Conservation (phyloP, 257 asterid genomes). For the Plectranthus barbatus region DNA sequence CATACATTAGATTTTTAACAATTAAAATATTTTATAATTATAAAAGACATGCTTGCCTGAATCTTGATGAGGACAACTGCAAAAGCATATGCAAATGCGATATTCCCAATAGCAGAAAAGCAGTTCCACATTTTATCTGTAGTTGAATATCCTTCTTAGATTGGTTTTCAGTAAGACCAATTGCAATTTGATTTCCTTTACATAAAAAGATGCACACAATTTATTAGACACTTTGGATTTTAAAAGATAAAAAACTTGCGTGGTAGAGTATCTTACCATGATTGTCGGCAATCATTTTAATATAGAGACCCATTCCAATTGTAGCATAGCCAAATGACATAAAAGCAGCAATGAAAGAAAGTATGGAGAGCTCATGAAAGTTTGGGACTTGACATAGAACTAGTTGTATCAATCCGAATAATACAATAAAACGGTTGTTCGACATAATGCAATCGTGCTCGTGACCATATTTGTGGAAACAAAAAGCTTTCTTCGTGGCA, state of each 20-base stretch:
- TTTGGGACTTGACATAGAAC: slow-evolving; percentile 57
- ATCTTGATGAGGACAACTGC: slow-evolving; percentile 53
- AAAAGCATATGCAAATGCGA: slow-evolving; percentile 68
- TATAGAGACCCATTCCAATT: slow-evolving; percentile 51
- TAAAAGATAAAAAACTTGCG: no score
- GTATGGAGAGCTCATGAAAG: slow-evolving; percentile 46
- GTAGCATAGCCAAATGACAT: slow-evolving; percentile 70
- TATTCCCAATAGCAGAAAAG: slow-evolving; percentile 58
- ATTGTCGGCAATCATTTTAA: slow-evolving; percentile 25
- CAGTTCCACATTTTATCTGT: slow-evolving; percentile 58
- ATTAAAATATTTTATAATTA: no score
- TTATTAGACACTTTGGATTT: slow-evolving; percentile 25
- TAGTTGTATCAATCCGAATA: slow-evolving; percentile 41
- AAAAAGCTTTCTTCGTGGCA: slow-evolving; percentile 48
- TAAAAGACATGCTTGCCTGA: slow-evolving; percentile 22
- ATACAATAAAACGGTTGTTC: slow-evolving; percentile 33
- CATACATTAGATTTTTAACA: not conserved
- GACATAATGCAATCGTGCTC: slow-evolving; percentile 29
- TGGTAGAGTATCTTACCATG: no score
- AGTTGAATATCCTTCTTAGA: slow-evolving; percentile 22
- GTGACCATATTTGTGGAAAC: slow-evolving; percentile 53
- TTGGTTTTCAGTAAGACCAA: slow-evolving; percentile 39
- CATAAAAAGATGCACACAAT: not conserved
- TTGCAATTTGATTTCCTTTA: slow-evolving; percentile 17
- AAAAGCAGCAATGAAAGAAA: slow-evolving; percentile 61